These are phyloP conservation scores for Hippophae tibetana DNA, from an alignment of 306 rosid species.

Conservation along the genomic window DNA sequence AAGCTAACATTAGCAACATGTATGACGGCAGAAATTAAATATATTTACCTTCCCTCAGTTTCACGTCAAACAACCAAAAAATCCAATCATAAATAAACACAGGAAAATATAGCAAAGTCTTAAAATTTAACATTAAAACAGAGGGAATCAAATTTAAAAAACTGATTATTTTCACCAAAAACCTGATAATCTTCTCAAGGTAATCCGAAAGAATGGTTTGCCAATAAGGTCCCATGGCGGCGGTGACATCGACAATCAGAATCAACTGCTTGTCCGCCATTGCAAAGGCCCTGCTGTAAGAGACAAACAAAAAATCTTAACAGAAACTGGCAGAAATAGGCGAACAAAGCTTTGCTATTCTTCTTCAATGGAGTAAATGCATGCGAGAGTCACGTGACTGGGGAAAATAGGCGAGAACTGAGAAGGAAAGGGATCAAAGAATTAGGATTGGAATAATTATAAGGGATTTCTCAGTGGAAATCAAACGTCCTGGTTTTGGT, in stretches of 20 bases:
- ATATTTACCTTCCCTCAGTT: background rate
- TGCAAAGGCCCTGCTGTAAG: background rate
- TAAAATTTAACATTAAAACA: background rate
- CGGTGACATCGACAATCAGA: conserved; percentile 71
- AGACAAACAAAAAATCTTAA: background rate
- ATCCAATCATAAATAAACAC: background rate
- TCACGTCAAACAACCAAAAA: conserved; percentile 3
- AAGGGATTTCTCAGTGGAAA: too few species aligned
- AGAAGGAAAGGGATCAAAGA: background rate
- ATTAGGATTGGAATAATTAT: too few species aligned
- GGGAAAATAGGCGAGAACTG: background rate
- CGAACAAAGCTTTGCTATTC: background rate
- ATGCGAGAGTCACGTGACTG: background rate
- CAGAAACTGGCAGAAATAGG: background rate
- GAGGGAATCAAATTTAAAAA: background rate
- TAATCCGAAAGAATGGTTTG: conserved; percentile 46
- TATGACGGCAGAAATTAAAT: too few species aligned
- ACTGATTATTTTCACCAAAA: background rate
- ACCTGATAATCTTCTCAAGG: conserved; percentile 76
- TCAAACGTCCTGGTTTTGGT: too few species aligned
- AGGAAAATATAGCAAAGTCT: background rate
- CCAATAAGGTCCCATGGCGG: conserved; percentile 85
- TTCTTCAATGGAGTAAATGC: too few species aligned
- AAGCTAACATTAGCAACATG: too few species aligned
- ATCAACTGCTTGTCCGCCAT: conserved; percentile 84